phyloP scores from a whole-genome alignment of 352 stramenopile species.

The Phytophthora niederhauseri region DNA sequence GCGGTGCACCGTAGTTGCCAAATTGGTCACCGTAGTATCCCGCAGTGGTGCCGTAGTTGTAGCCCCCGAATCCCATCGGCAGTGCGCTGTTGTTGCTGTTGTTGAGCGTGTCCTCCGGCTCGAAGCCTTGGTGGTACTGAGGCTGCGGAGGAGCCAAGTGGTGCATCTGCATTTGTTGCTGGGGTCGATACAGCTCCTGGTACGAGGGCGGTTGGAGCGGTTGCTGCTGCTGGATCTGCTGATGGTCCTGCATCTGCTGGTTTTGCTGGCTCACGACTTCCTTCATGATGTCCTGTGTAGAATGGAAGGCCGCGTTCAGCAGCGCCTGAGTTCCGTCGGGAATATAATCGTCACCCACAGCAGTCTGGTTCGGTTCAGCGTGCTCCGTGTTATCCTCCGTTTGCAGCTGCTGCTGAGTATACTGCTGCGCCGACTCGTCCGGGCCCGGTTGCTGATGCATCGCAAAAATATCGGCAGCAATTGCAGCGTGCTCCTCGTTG shows the following conservation, averaged over 20 bases:
- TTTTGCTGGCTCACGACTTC: slow-evolving; percentile 62
- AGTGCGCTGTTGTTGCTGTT: slow-evolving; percentile 30
- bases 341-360: slow-evolving; percentile 39
- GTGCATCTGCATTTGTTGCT: slow-evolving; percentile 46
- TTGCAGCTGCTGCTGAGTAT: slow-evolving; percentile 31
- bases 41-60: slow-evolving; percentile 30
- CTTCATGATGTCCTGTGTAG: slow-evolving; percentile 78
- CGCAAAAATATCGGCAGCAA: slow-evolving; percentile 43
- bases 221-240: slow-evolving; percentile 46
- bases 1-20: slow-evolving; percentile 36
- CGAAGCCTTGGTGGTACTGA: slow-evolving; percentile 63
- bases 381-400: slow-evolving; percentile 14
- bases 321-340: slow-evolving; percentile 69
- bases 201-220: slow-evolving; percentile 39
- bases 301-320: slow-evolving; percentile 73
- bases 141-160: slow-evolving; percentile 35
- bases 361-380: slow-evolving; percentile 19
- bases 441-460: slow-evolving; percentile 43
- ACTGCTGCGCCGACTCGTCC: slow-evolving; percentile 28
- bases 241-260: slow-evolving; percentile 43
- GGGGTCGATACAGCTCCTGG: slow-evolving; percentile 43
- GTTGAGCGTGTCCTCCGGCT: slow-evolving; percentile 60
- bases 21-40: slow-evolving; percentile 50
- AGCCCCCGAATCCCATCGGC: slow-evolving; percentile 41
- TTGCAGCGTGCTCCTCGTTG: slow-evolving; percentile 43